A percentile compares a stretch with the other conserved stretches of the same genome.
phyloP scores from a whole-genome alignment of 2,329 filamentous ascomycete species.

The Byssothecium circinans region DNA sequence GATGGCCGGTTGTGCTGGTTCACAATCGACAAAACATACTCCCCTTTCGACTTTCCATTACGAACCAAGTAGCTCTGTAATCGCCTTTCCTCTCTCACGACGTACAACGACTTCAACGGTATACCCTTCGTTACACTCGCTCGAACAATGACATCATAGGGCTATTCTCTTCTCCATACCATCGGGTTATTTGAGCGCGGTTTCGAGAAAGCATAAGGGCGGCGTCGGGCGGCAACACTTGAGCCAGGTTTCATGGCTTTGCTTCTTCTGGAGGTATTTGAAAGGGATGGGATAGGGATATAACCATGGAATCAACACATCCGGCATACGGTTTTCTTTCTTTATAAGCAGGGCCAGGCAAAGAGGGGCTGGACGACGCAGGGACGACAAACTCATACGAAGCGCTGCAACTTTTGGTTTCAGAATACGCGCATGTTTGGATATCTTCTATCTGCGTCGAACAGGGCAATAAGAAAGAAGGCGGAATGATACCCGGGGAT shows the following conservation, averaged over 20 bases:
- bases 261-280: constrained; percentile 13
- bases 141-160: too few species aligned
- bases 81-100: constrained; percentile 33
- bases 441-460: background rate
- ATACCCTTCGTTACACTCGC: constrained; percentile 31
- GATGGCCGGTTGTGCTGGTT: constrained; percentile 35
- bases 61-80: constrained; percentile 29
- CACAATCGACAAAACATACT: constrained; percentile 22
- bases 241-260: constrained; percentile 18
- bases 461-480: constrained; percentile 15
- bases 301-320: too few species aligned
- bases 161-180: too few species aligned
- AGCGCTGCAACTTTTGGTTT: constrained; percentile 18
- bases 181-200: constrained; percentile 7
- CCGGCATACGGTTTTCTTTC: constrained; percentile 9
- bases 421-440: constrained; percentile 11
- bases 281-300: constrained; percentile 4
- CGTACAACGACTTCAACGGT: constrained; percentile 33
- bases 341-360: background rate
- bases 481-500: constrained; percentile 29
- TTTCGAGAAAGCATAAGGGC: constrained; percentile 29
- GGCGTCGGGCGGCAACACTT: constrained; percentile 28
- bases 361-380: background rate
- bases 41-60: constrained; percentile 17
- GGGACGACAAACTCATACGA: constrained; percentile 13